phyloP scores from a whole-genome alignment of 768 basidiomycete species.

The Mycena albidolilacea region DNA sequence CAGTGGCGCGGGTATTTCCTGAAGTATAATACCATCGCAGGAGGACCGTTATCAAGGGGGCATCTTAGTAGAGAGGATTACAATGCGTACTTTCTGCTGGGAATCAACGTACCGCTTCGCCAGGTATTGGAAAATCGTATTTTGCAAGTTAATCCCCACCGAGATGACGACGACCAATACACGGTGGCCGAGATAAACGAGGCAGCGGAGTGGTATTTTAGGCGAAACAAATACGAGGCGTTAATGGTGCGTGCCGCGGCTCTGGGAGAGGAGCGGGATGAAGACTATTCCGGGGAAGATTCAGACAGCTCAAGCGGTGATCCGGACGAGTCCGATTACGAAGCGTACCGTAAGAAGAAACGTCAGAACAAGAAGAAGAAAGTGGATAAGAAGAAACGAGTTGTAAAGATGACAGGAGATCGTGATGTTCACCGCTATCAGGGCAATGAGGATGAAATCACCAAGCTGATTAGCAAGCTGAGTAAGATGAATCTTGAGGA shows the following conservation, averaged over 20 bases:
- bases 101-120: background rate
- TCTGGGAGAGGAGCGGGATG: conserved; percentile 18
- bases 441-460: too few species aligned
- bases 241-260: conserved; percentile 12
- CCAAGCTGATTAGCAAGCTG: background rate
- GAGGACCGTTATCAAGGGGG: background rate
- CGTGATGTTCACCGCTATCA: background rate
- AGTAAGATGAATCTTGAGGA: conserved; percentile 32
- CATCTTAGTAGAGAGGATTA: conserved; percentile 9
- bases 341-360: background rate
- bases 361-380: background rate
- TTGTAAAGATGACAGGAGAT: background rate
- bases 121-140: background rate
- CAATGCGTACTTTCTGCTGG: conserved; percentile 10
- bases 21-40: background rate
- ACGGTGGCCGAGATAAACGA: conserved; percentile 1
- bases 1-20: conserved; percentile 11
- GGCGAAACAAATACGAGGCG: conserved; percentile 13
- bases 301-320: background rate
- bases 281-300: conserved; percentile 23
- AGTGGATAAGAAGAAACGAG: background rate
- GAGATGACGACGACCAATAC: background rate
- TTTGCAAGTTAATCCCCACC: background rate
- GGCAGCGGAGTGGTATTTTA: conserved; percentile 25
- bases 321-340: background rate